Evolutionary conservation across 495 filamentous ascomycete species (phyloP), one percentile per base, ranked within the genome.

Genomic region (Niebla homalea): DNA sequence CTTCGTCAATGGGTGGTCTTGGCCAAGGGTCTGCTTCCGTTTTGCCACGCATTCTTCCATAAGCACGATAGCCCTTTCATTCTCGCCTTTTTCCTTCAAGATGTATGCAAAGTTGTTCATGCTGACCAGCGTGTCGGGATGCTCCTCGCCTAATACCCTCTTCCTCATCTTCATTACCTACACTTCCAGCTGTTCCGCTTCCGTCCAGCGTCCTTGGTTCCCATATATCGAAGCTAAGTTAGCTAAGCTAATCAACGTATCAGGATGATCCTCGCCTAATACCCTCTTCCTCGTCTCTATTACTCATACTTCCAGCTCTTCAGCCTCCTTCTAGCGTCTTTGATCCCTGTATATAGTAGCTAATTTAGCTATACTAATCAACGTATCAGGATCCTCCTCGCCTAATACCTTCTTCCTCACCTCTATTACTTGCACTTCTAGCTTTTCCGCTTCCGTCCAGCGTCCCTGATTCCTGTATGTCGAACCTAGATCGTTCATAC

Each of bases 71-170:
- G 56, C 52, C 39, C 58, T 46, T 36, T 47, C 7, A 40, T 50
- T 41, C 6, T 47, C 47, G 10, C 32, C 21, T 37, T 21, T 21
- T 15, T 5, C 12, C 3, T 46, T 12, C 10, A 46, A 48, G 5
- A 36, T 58, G 0, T 2, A 2, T 43, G 59, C 59, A 7, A 70
- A 58, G 49, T 63, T 64, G 41, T 15, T 19, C 57, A 65, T 68
- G 41, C 53, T 64, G 1, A 46, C 58, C 7, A 69, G 47, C 36
- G 65, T 69, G 42, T 58, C 36, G 22, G 60, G 66, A 55, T 69
- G 62, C 16, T 69, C 65, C 8, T 19, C 38, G 37, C 39, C 23
- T 1, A 48, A 16, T 8, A 48, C 38, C 19, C 20, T 48, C 39
- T 22, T 39, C 50, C 57, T 3, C 12, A 41, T 55, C 48, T 64